These are phyloP conservation scores for Casuarina equisetifolia DNA, from an alignment of 306 rosid genomes.

Conservation along the genomic window DNA sequence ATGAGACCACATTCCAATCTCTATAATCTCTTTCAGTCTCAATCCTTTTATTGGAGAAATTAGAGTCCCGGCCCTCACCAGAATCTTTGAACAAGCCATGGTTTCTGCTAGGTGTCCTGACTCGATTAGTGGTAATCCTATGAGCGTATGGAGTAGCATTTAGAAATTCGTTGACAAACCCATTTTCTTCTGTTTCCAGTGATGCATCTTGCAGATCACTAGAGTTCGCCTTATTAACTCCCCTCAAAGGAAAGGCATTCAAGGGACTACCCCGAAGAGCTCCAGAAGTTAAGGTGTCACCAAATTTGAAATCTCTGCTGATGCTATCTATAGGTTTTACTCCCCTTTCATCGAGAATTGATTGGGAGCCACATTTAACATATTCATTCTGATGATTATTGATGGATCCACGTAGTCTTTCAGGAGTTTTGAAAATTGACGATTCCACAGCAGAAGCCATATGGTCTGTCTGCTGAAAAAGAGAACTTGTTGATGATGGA, in stretches of 20 bases:
- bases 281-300: constrained; percentile 38
- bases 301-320: constrained; percentile 48
- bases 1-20: constrained; percentile 40
- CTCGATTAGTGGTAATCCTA: constrained; percentile 41
- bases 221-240: constrained; percentile 37
- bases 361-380: constrained; percentile 41
- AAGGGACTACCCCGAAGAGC: constrained; percentile 36
- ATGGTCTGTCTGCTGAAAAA: constrained; percentile 34
- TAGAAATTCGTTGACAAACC: constrained; percentile 34
- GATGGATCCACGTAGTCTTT: constrained; percentile 46
- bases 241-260: constrained; percentile 47
- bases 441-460: constrained; percentile 42
- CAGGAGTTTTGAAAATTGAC: constrained; percentile 45
- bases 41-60: constrained; percentile 37
- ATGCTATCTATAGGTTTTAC: constrained; percentile 36
- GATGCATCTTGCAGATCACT: constrained; percentile 43
- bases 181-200: constrained; percentile 45
- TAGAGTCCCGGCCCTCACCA: constrained; percentile 32
- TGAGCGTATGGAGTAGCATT: constrained; percentile 35
- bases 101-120: constrained; percentile 37
- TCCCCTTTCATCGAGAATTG: constrained; percentile 41
- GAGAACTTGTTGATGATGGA: constrained; percentile 53
- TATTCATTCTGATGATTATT: constrained; percentile 38
- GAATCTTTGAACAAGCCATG: constrained; percentile 39
- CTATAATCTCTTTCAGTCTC: constrained; percentile 48